Evolutionary conservation across 495 filamentous ascomycete species (phyloP).

Genomic region (Platismatia glauca): DNA sequence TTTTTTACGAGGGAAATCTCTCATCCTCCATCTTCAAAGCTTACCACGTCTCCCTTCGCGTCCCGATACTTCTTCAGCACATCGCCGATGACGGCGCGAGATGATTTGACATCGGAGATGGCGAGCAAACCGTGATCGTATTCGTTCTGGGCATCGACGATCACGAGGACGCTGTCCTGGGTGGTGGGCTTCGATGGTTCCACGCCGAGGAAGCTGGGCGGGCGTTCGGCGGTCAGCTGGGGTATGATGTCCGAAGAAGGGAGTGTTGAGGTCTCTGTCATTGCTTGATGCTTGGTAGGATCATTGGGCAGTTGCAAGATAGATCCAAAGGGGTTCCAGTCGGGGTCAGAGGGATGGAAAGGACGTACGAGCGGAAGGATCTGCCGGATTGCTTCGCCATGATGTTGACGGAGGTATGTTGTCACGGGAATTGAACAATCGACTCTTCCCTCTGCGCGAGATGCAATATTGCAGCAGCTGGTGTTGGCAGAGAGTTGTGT

Average conservation of each 20-base stretch:
- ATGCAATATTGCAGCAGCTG: too few species aligned
- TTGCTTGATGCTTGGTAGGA: too few species aligned
- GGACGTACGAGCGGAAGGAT: slow-evolving; percentile 8
- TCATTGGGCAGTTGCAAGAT: not conserved
- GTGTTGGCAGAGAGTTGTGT: too few species aligned
- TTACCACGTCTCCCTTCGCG: slow-evolving; percentile 40
- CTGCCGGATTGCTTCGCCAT: slow-evolving; percentile 12
- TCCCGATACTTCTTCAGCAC: slow-evolving; percentile 46
- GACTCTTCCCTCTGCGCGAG: too few species aligned
- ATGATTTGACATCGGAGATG: slow-evolving; percentile 37
- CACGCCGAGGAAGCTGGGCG: slow-evolving; percentile 4
- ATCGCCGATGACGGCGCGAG: slow-evolving; percentile 38
- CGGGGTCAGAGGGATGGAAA: not conserved
- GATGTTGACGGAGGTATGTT: too few species aligned
- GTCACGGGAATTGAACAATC: too few species aligned
- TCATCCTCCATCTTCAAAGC: too few species aligned
- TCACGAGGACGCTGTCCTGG: slow-evolving; percentile 47
- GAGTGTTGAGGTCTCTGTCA: not conserved
- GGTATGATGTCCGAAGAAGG: not conserved
- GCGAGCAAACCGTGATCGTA: slow-evolving; percentile 47
- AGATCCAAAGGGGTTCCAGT: not conserved
- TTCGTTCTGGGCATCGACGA: slow-evolving; percentile 59
- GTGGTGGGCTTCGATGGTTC: slow-evolving; percentile 39
- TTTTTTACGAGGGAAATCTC: too few species aligned
- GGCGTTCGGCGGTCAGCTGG: too few species aligned